phyloP scores from a whole-genome alignment of 2,329 filamentous ascomycete species.

The Fonsecaea nubica region DNA sequence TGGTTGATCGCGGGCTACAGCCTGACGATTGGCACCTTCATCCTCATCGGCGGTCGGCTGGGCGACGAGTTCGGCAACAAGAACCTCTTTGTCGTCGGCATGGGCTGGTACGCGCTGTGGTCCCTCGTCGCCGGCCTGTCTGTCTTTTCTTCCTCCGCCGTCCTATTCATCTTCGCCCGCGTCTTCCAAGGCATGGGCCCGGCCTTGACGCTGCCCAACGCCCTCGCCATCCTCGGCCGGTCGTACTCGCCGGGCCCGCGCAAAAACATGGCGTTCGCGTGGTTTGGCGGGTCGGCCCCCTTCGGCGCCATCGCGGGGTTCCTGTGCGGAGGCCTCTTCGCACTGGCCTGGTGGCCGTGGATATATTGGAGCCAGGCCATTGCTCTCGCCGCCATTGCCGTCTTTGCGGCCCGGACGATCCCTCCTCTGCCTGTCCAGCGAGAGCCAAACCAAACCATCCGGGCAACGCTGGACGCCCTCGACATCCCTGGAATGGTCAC shows the following conservation, averaged over 20 bases:
- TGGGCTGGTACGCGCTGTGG: constrained; percentile 47
- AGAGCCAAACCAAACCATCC: constrained; percentile 38
- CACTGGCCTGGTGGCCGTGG: constrained; percentile 61
- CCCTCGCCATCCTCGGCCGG: constrained; percentile 65
- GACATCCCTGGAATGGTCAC: constrained; percentile 52
- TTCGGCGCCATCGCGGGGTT: constrained; percentile 50
- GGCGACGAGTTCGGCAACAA: constrained; percentile 50
- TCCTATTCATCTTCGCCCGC: constrained; percentile 59
- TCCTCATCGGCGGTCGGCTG: constrained; percentile 47
- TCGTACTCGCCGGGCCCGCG: constrained; percentile 63
- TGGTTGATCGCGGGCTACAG: constrained; percentile 67
- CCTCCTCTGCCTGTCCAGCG: constrained; percentile 41
- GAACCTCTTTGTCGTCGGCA: constrained; percentile 46
- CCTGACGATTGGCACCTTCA: constrained; percentile 53
- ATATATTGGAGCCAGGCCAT: constrained; percentile 56
- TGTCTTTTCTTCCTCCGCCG: constrained; percentile 52
- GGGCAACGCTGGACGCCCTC: constrained; percentile 39
- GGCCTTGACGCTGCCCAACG: constrained; percentile 69
- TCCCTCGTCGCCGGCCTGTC: constrained; percentile 47
- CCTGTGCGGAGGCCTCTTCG: constrained; percentile 51
- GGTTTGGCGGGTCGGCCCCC: constrained; percentile 59
- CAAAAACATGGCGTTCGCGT: constrained; percentile 66
- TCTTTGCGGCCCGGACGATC: constrained; percentile 47
- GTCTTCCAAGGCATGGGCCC: constrained; percentile 65
- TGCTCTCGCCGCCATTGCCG: constrained; percentile 48